Conservation (phyloP, 192 early-diverging fungal species). For the Backusella macrospora region DNA sequence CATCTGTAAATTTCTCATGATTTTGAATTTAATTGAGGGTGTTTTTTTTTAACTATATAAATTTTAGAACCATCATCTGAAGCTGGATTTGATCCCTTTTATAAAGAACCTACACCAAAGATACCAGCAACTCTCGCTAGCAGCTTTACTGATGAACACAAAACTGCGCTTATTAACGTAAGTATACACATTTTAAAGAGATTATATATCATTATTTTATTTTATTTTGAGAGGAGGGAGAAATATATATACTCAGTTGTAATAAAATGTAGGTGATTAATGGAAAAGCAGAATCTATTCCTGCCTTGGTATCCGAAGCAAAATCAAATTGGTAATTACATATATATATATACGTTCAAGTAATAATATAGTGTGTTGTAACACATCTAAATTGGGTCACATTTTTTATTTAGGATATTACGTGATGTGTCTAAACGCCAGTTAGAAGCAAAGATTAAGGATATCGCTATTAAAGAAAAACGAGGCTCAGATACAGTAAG, state of each 20-base stretch:
- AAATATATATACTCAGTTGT: no score
- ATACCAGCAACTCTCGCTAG: background rate
- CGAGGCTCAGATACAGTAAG: slow-evolving; percentile 40
- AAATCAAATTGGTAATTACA: slow-evolving; percentile 24
- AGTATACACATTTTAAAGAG: background rate
- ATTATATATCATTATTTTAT: no score
- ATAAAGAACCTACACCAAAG: background rate
- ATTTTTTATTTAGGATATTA: slow-evolving; percentile 18
- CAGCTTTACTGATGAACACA: slow-evolving; percentile 28
- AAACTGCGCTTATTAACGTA: slow-evolving; percentile 28
- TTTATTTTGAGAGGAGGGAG: no score
- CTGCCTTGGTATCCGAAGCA: slow-evolving; percentile 31
- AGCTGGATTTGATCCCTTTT: slow-evolving; percentile 24
- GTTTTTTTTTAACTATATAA: background rate
- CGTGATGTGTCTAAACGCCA: slow-evolving; percentile 32
- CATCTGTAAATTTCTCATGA: background rate
- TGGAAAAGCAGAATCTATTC: slow-evolving; percentile 29
- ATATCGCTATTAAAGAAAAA: slow-evolving; percentile 42
- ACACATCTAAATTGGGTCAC: background rate
- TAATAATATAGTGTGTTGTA: no score
- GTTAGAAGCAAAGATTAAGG: slow-evolving; percentile 37
- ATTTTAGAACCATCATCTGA: background rate
- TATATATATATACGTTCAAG: no score
- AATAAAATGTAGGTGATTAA: slow-evolving; percentile 20
- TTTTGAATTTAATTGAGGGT: background rate